These are phyloP conservation scores for Salix arbutifolia DNA, from an alignment of 345 rosid species.

Conservation along the genomic window DNA sequence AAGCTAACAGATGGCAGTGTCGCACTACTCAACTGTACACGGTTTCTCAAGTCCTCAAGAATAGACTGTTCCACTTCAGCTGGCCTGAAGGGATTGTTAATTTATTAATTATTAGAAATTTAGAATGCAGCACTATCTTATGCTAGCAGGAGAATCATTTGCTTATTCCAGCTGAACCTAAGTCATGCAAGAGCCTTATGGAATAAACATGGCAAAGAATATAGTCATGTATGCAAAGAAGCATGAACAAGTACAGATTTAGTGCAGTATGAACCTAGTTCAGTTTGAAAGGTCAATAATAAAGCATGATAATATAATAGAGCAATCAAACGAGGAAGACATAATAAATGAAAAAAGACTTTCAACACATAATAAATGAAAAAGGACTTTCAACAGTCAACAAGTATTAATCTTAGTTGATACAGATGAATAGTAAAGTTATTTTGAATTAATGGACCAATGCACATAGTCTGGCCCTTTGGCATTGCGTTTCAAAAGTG, in stretches of 20 bases:
- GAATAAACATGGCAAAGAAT: neutral
- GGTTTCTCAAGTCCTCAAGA: constrained; percentile 90
- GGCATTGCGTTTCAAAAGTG: too few species aligned
- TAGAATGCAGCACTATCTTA: neutral
- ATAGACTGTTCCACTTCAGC: constrained; percentile 86
- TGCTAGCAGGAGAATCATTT: neutral
- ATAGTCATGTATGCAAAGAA: neutral
- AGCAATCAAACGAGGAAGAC: neutral
- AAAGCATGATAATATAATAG: neutral
- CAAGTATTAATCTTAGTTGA: neutral
- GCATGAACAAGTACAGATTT: neutral
- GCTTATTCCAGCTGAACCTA: neutral
- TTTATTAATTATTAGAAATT: neutral
- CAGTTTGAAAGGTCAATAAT: neutral
- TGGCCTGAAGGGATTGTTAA: constrained; percentile 45
- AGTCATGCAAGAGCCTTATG: neutral
- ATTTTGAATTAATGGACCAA: neutral
- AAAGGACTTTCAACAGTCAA: neutral
- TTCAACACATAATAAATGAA: neutral
- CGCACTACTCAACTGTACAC: constrained; percentile 78
- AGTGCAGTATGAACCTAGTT: neutral
- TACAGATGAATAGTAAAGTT: neutral
- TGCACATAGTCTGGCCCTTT: neutral
- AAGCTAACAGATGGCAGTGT: constrained; percentile 91
- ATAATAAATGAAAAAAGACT: neutral